Percentiles rank a stretch among this genome's conserved stretches.
Conservation (phyloP, 2,329 filamentous ascomycete genomes). For the Leptographium galeiforme region DNA sequence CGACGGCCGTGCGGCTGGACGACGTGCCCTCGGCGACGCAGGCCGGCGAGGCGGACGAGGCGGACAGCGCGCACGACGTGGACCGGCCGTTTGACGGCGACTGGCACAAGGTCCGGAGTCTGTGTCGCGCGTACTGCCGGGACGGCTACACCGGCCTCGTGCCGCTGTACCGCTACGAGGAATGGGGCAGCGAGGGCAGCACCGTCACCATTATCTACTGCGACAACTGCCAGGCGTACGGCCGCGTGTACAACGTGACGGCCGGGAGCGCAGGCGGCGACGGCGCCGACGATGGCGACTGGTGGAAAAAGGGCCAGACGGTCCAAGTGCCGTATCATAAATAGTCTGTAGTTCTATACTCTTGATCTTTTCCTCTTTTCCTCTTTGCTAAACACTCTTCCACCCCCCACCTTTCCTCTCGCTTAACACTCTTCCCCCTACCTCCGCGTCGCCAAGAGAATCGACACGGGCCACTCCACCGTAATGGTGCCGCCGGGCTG, state of each 20-base stretch:
- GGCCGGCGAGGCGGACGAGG: background rate
- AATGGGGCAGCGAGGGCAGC: background rate
- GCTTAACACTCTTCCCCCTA: background rate
- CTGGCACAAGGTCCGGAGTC: background rate
- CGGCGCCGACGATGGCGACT: background rate
- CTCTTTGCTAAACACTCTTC: too few relatives aligned
- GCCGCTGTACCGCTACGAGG: background rate
- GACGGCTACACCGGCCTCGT: background rate
- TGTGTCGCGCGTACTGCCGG: background rate
- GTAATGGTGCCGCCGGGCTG: conserved; percentile 4
- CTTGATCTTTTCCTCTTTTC: too few relatives aligned
- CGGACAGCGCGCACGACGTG: background rate
- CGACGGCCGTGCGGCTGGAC: too few relatives aligned
- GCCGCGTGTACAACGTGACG: background rate
- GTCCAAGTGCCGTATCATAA: too few relatives aligned
- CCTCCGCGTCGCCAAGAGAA: conserved; percentile 9
- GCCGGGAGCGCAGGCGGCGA: background rate
- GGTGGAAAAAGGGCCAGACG: too few relatives aligned
- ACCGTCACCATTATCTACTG: background rate
- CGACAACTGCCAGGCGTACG: background rate
- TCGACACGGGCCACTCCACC: conserved; percentile 11
- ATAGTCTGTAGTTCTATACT: too few relatives aligned
- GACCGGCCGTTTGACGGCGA: background rate
- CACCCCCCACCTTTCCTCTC: too few relatives aligned
- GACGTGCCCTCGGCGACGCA: background rate